Evolutionary conservation across 768 basidiomycete species (phyloP).

Genomic region (Epithele typhae): DNA sequence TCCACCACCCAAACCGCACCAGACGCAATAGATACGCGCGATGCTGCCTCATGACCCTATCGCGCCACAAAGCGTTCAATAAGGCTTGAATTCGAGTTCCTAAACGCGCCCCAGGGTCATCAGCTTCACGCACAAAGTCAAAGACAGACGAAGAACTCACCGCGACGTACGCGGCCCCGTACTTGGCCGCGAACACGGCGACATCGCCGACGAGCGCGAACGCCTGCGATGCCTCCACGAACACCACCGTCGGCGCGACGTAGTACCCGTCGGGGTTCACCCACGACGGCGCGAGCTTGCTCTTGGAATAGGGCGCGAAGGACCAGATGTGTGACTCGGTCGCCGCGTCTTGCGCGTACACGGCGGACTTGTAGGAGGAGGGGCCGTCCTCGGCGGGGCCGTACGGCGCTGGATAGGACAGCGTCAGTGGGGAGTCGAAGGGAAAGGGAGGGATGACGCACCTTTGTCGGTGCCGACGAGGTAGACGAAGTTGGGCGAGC

Average conservation of each 20-base stretch:
- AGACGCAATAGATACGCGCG: too few relatives aligned
- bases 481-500: conserved; percentile 14
- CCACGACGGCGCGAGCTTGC: conserved; percentile 13
- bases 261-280: neutral
- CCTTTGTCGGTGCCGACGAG: conserved; percentile 10
- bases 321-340: conserved; percentile 22
- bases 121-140: too few relatives aligned
- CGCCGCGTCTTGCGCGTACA: conserved; percentile 6
- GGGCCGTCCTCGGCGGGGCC: conserved; percentile 2
- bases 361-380: conserved; percentile 17
- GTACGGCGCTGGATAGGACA: neutral
- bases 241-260: too few relatives aligned
- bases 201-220: neutral
- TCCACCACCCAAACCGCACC: too few relatives aligned
- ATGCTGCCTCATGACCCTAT: too few relatives aligned
- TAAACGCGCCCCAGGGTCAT: too few relatives aligned
- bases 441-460: conserved; percentile 1
- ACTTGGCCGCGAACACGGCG: too few relatives aligned
- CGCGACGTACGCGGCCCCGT: too few relatives aligned
- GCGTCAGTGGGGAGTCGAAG: neutral
- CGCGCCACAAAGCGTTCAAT: too few relatives aligned
- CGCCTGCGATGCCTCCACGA: neutral
- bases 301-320: conserved; percentile 1
- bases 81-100: too few relatives aligned
- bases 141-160: too few relatives aligned